Evolutionary conservation across 164 flowering plant genomes (phyloP), one percentile per base, ranked within the genome.

Genomic region (Vitis rupestris): DNA sequence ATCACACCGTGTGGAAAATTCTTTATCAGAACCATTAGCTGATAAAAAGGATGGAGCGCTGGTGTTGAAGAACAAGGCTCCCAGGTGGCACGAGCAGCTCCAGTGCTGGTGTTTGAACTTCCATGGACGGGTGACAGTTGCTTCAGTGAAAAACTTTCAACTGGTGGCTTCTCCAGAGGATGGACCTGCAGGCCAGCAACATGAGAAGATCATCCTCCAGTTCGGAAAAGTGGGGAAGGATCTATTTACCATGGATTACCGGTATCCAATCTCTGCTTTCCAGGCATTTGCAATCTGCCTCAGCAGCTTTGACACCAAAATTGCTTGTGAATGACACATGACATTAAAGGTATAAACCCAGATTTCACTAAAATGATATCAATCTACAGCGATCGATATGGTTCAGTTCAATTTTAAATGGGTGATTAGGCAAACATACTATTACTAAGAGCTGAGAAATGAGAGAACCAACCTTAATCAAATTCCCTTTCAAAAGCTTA

Each of bases 61-160:
- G 69, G 79, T 88, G 53, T 73, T 90, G 47, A 84, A 70, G 77
- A 88, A 88, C 78, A 88, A 88, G 78, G 68, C 95, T 64, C 95
- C 95, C 8, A 84, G 95, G 78, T 90, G 95, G 95, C 95, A 90
- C 57, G 95, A 87, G 74, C 92, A 90, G 74, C 87, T 90, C 11
- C 95, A 88, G 67, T 90, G 95, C 74, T 90, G 95, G 95, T 90
- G 95, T 69, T 70, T 90, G 72, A 90, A 90, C 64, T 90, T 90
- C 63, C 86, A 88, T 37, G 95, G 92, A 19, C 81, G 95, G 50
- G 95, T 90, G 5, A 90, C 95, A 4, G 86, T 90, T 62, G 95
- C 95, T 66, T 90, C 95, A 2, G 95, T 90, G 72, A 90, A 90
- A 76, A 90, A 90, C 71, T 90, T 90, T 71, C 95, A 90, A 75